Evolutionary conservation across 2,329 filamentous ascomycete species (phyloP), one percentile per base, ranked within the genome.

Genomic region (Plenodomus lindquistii): DNA sequence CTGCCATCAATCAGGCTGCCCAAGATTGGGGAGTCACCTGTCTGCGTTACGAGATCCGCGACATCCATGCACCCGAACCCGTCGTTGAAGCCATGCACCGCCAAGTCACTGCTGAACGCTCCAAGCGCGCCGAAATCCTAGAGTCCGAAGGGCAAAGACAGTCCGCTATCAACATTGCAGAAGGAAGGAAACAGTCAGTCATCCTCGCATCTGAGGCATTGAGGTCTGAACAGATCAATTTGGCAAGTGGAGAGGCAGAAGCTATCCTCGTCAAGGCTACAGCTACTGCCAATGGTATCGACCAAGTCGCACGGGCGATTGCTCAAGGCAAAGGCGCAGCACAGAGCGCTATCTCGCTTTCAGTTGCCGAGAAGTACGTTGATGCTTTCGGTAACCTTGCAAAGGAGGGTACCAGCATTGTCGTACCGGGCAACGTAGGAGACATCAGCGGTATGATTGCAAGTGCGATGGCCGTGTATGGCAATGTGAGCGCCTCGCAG

Each of bases 31-130:
- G 94, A 50, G 91, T 99, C 17, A 90, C 91, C 27, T 99, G 94
- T 70, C 81, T 99, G 53, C 88, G 94, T 49, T 99, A 99, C 79
- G 94, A 99, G 76, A 99, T 99, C 71, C 84, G 94, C 60, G 94
- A 99, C 74, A 99, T 99, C 66, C 94, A 99, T 75, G 94, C 94
- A 0, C 94, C 94, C 1, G 89, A 87, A 24, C 88, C 88, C 41
- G 94, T 99, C 11, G 93, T 97, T 52, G 90, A 92, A 65, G 94
- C 94, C 65, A 99, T 99, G 94, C 94, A 99, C 78, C 85, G 94
- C 57, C 93, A 97, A 73, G 94, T 99, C 42, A 97, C 94, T 0
- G 94, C 94, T 16, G 94, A 99, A 78, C 88, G 94, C 36, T 95
- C 89, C 67, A 99, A 99, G 82, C 88, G 94, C 57, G 94, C 94